Evolutionary conservation across 805 yeast species (phyloP), one percentile per base, ranked within the genome.

Genomic region (Candida ascalaphidarum): DNA sequence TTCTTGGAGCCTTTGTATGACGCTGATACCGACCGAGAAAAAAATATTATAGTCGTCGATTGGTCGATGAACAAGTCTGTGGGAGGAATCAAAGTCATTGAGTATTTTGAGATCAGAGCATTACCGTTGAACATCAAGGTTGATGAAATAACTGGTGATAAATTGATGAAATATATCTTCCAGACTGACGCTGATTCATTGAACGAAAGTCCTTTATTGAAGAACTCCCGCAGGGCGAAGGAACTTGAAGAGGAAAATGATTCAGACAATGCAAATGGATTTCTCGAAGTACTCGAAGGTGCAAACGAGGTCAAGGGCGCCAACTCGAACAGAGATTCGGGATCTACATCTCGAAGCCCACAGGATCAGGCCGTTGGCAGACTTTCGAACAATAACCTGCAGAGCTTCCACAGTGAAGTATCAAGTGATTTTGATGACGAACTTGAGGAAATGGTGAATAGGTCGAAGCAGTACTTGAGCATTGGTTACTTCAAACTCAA

Each of bases 391-490:
- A 17, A 17, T 8, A 17, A 8, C 18, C 6, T 6, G 8, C 18
- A 7, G 8, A 17, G 8, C 18, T 7, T 7, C 8, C 6, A 17
- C 8, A 6, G 6, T 6, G 6, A 11, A 11, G 24, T n/a, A 5
- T 21, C n/a, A 5, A 7, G 10, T 10, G 7, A 11, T 14, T 7
- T 8, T 4, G 4, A 8, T 14, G 26, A 23, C 12, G 26, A 23
- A 6, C 7, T 14, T 4, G 50, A 73, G 15, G 68, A 72, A 37
- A 85, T 89, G 95, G 55, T 85, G 4, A 55, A 63, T 25, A 60
- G 96, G 26, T 84, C 96, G 1, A 71, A 82, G 16, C 73, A 71
- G 32, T 83, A 72, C 46, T 63, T 81, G 50, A 78, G 82, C 40
- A 72, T 88, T 34, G 71, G 74, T 14, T 57, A 70, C 11, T 63